Percentiles rank a stretch among this genome's conserved stretches.
Conservation (phyloP, 2,329 filamentous ascomycete genomes). For the Chrysosporium queenslandicum region DNA sequence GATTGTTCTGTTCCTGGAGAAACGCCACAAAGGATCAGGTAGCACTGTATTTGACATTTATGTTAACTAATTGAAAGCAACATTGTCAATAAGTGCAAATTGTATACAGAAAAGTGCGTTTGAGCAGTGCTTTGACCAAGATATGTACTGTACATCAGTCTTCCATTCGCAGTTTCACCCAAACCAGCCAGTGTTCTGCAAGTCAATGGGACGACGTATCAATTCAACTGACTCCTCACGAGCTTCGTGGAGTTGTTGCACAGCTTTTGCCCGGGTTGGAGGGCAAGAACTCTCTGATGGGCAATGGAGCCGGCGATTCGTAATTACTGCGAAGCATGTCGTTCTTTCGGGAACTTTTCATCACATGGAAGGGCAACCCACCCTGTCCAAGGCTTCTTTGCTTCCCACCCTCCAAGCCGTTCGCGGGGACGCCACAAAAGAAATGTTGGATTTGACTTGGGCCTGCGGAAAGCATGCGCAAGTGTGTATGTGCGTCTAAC, state of each 20-base stretch:
- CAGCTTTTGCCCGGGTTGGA: neutral
- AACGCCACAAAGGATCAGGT: too few species aligned
- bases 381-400: neutral
- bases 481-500: too few species aligned
- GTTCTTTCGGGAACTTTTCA: neutral
- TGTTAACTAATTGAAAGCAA: too few species aligned
- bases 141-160: neutral
- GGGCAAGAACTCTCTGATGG: neutral
- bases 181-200: too few species aligned
- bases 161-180: neutral
- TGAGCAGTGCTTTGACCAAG: too few species aligned
- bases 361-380: neutral
- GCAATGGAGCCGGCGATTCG: neutral
- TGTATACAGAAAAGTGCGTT: too few species aligned
- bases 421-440: neutral
- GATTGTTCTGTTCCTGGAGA: too few species aligned
- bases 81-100: too few species aligned
- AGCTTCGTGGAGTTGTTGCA: neutral
- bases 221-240: neutral
- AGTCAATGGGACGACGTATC: neutral
- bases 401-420: neutral
- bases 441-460: neutral
- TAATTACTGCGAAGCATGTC: neutral
- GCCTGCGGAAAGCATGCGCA: conserved; percentile 4
- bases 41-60: too few species aligned